phyloP scores from a whole-genome alignment of 345 rosid species.

The Citrus hindsii region DNA sequence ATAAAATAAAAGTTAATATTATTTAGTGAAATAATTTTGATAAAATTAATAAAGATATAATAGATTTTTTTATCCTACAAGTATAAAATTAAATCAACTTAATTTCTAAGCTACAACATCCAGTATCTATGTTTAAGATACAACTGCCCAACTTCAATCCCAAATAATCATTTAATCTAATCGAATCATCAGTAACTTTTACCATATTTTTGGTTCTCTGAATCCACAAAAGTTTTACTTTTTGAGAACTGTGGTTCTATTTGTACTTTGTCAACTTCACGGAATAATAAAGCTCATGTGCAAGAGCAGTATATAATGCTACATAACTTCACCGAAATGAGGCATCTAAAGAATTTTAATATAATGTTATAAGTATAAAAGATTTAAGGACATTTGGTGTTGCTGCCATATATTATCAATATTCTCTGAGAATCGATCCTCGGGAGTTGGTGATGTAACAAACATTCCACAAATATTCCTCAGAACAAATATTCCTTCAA shows the following conservation, averaged over 20 bases:
- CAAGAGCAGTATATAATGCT: not conserved
- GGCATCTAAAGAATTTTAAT: not conserved
- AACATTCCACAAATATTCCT: not conserved
- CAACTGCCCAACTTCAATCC: rapidly evolving
- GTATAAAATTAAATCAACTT: no score
- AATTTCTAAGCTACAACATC: no score
- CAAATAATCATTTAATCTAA: not conserved
- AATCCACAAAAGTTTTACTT: not conserved
- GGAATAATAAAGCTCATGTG: not conserved
- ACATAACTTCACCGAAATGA: not conserved
- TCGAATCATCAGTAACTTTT: not conserved
- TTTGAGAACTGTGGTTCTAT: not conserved
- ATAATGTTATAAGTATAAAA: not conserved
- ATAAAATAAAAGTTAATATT: no score
- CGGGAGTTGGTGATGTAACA: not conserved
- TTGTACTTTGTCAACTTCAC: not conserved
- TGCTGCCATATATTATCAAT: not conserved
- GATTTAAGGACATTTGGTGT: not conserved
- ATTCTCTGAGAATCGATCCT: not conserved
- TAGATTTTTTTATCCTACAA: no score
- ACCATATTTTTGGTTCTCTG: not conserved
- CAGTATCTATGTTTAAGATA: no score
- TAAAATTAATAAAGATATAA: no score
- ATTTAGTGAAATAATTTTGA: no score
- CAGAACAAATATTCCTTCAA: not conserved